Evolutionary conservation across 305 asterid species (phyloP).

Genomic region (Fraxinus ornus): DNA sequence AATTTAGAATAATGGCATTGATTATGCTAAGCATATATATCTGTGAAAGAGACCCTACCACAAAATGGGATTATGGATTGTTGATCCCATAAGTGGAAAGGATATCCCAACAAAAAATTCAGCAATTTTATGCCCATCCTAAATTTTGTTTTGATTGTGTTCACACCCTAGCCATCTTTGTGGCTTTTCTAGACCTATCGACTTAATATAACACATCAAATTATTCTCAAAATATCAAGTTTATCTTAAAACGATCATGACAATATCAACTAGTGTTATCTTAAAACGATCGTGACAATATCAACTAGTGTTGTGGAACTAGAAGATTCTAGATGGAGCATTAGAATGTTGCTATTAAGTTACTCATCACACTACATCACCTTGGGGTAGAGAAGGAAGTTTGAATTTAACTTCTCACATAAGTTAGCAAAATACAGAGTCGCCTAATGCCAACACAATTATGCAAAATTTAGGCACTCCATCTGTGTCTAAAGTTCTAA

Average conservation of each 20-base stretch:
- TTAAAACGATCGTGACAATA: not conserved
- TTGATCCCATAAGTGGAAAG: constrained; percentile 33
- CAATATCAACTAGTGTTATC: not conserved
- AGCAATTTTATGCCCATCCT: constrained; percentile 18
- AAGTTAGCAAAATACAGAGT: not conserved
- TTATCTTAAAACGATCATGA: not conserved
- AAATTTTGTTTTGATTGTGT: not conserved
- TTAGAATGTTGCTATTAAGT: not conserved
- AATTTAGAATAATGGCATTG: constrained; percentile 30
- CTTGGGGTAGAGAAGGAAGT: not conserved
- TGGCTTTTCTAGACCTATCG: not conserved
- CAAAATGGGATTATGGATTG: constrained; percentile 20
- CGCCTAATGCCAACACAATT: not conserved
- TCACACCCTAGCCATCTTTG: not conserved
- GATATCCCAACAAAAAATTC: constrained; percentile 34
- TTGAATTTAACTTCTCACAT: not conserved
- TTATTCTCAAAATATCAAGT: not conserved
- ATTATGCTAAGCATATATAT: not conserved
- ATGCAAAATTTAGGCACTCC: not conserved
- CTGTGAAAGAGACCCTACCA: constrained; percentile 37
- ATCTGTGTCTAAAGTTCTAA: not conserved
- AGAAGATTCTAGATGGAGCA: not conserved
- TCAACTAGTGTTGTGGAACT: not conserved
- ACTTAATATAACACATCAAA: not conserved
- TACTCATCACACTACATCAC: not conserved